Percentiles rank a stretch among this genome's conserved stretches.
Evolutionary conservation across 2,329 filamentous ascomycete species (phyloP).

Genomic region (Trichoderma brevicompactum): DNA sequence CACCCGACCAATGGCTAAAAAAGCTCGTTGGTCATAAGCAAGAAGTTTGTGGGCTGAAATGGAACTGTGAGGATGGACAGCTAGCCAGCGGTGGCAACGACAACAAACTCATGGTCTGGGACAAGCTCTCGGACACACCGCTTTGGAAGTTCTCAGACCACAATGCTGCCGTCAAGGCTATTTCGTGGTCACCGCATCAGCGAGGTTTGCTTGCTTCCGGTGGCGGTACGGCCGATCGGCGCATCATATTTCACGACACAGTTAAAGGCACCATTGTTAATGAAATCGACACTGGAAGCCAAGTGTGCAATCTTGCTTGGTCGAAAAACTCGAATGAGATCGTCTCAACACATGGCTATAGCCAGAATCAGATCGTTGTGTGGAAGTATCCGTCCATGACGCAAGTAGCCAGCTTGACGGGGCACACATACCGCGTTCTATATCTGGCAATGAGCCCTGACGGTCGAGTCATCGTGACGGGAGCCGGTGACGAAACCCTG

Average conservation of each 20-base stretch:
- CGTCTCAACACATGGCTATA: conserved; percentile 95
- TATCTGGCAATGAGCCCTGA: conserved; percentile 98
- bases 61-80: conserved; percentile 96
- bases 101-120: conserved; percentile 99
- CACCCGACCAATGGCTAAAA: conserved; percentile 85
- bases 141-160: conserved; percentile 95
- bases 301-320: conserved; percentile 99
- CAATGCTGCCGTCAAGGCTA: conserved; percentile 94
- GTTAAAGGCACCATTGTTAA: conserved; percentile 78
- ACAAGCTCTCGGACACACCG: conserved; percentile 89
- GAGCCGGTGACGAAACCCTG: conserved; percentile 93
- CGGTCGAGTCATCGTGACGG: conserved; percentile 90
- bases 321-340: conserved; percentile 97
- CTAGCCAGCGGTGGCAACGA: conserved; percentile 96
- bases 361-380: conserved; percentile 97
- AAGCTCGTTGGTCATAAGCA: conserved; percentile 95
- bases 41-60: conserved; percentile 94
- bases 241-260: conserved; percentile 98
- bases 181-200: conserved; percentile 97
- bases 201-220: conserved; percentile 92
- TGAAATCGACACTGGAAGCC: conserved; percentile 93
- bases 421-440: conserved; percentile 93
- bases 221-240: conserved; percentile 91
- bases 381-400: conserved; percentile 99
- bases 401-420: conserved; percentile 91